phyloP scores from a whole-genome alignment of 176 grass and related monocot genomes.

The Juncus effusus region DNA sequence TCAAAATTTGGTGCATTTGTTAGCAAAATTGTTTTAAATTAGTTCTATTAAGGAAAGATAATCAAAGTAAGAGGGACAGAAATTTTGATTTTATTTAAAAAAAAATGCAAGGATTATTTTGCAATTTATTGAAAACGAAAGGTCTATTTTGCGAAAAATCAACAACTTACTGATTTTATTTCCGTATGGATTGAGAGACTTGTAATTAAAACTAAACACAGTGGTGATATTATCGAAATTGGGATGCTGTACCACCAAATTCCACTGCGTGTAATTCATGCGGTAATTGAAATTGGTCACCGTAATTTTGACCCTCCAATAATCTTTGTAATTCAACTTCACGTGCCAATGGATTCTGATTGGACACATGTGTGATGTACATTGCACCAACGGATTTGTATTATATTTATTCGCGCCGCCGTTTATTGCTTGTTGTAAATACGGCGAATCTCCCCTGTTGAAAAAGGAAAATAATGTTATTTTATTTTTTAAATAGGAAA shows the following conservation, averaged over 20 bases:
- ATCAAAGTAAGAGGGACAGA: too few relatives aligned
- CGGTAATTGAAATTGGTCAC: conserved; percentile 92
- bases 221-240: conserved; percentile 80
- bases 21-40: too few relatives aligned
- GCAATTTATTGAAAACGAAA: too few relatives aligned
- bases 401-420: conserved; percentile 69
- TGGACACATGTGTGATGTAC: conserved; percentile 91
- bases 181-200: conserved; percentile 75
- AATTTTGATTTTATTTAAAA: too few relatives aligned
- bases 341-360: conserved; percentile 92
- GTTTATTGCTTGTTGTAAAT: conserved; percentile 58
- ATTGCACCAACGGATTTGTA: conserved; percentile 67
- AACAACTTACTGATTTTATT: conserved; percentile 80
- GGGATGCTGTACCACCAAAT: conserved; percentile 74
- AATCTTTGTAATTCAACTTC: conserved; percentile 89
- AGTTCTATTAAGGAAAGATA: too few relatives aligned
- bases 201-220: conserved; percentile 87
- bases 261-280: conserved; percentile 94
- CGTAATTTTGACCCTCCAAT: conserved; percentile 86
- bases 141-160: too few relatives aligned
- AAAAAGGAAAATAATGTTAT: conserved; percentile 18
- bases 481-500: too few relatives aligned
- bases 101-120: too few relatives aligned
- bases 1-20: too few relatives aligned
- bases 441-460: conserved; percentile 66